Evolutionary conservation across 2,329 filamentous ascomycete genomes (phyloP).

Genomic region (Trichoderma pleuroti): DNA sequence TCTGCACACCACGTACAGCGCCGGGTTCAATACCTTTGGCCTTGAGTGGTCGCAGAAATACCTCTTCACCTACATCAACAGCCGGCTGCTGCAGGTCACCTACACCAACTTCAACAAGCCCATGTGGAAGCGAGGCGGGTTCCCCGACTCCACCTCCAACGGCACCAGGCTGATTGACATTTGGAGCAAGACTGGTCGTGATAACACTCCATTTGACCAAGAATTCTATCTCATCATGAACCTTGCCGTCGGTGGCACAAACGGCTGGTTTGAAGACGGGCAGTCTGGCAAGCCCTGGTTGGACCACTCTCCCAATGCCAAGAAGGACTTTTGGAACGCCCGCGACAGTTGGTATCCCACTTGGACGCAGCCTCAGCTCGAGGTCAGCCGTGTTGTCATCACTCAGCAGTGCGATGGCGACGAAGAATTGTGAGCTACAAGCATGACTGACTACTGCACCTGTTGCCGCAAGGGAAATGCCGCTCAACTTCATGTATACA

Average conservation of each 20-base stretch:
- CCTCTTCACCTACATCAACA: slow-evolving; percentile 82
- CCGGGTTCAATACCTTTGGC: slow-evolving; percentile 71
- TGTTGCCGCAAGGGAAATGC: neutral
- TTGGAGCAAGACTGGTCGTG: slow-evolving; percentile 59
- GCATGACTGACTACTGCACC: neutral
- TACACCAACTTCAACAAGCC: slow-evolving; percentile 70
- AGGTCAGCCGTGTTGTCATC: slow-evolving; percentile 67
- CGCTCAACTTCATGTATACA: neutral
- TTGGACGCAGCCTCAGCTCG: slow-evolving; percentile 66
- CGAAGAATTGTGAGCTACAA: slow-evolving; percentile 44
- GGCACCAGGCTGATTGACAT: slow-evolving; percentile 61
- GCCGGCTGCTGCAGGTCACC: slow-evolving; percentile 72
- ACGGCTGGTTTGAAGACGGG: slow-evolving; percentile 80
- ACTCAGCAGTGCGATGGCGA: slow-evolving; percentile 65
- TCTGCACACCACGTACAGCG: slow-evolving; percentile 69
- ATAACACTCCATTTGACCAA: slow-evolving; percentile 71
- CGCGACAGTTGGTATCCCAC: slow-evolving; percentile 64
- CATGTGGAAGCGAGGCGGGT: slow-evolving; percentile 66
- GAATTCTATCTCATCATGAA: slow-evolving; percentile 74
- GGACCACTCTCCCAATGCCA: slow-evolving; percentile 62
- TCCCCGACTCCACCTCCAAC: slow-evolving; percentile 61
- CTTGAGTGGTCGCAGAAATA: slow-evolving; percentile 88
- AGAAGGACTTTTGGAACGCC: slow-evolving; percentile 73
- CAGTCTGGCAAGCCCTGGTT: slow-evolving; percentile 74
- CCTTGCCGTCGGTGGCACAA: slow-evolving; percentile 71